These are phyloP conservation scores for Geotrichum carabidarum DNA, from an alignment of 1,139 yeast species.

Conservation along the genomic window DNA sequence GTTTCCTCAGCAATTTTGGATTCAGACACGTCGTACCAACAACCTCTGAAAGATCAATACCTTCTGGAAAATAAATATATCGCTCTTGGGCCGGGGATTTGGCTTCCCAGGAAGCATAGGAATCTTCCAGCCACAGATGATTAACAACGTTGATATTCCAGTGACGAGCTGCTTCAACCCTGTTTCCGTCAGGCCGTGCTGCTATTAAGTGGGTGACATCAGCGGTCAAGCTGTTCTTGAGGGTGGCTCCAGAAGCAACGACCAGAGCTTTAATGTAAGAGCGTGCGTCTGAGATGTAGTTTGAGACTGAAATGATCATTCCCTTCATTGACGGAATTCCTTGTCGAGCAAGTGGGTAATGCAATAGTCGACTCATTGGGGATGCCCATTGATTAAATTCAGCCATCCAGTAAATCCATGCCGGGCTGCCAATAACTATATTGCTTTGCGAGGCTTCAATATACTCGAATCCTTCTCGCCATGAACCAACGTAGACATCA, in stretches of 20 bases:
- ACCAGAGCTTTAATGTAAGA: conserved; percentile 60
- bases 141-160: conserved; percentile 65
- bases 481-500: conserved; percentile 63
- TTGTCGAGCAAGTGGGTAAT: conserved; percentile 58
- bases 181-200: conserved; percentile 62
- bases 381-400: conserved; percentile 51
- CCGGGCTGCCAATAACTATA: conserved; percentile 9
- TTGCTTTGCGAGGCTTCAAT: conserved; percentile 28
- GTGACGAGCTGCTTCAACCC: conserved; percentile 62
- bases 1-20: not conserved
- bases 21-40: not conserved
- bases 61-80: conserved; percentile 45
- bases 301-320: conserved; percentile 61
- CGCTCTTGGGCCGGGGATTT: conserved; percentile 45
- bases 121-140: conserved; percentile 85
- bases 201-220: conserved; percentile 55
- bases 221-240: conserved; percentile 27
- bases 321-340: conserved; percentile 52
- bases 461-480: conserved; percentile 55
- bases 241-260: conserved; percentile 66
- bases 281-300: conserved; percentile 81
- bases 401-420: conserved; percentile 42
- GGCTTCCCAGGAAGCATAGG: conserved; percentile 55
- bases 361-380: conserved; percentile 57
- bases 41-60: not conserved